Conservation (phyloP, 2,329 filamentous ascomycete species). For the Aspergillus ibericus region DNA sequence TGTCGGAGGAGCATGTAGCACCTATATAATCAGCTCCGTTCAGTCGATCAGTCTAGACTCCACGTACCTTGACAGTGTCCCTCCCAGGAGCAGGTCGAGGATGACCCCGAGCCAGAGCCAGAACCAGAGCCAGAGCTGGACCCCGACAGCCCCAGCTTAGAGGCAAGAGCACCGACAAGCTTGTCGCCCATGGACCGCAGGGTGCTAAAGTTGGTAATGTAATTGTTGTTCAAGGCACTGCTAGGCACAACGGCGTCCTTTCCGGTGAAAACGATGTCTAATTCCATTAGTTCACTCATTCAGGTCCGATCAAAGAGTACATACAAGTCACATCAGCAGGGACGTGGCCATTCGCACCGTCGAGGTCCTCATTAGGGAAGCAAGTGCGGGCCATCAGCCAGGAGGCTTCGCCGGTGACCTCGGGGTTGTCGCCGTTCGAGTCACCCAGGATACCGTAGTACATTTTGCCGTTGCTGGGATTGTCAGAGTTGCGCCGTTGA, state of each 20-base stretch:
- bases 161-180: conserved; percentile 23
- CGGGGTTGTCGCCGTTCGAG: conserved; percentile 28
- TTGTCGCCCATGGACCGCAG: conserved; percentile 30
- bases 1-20: too few species aligned
- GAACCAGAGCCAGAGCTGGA: not conserved
- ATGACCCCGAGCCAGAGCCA: not conserved
- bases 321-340: conserved; percentile 33
- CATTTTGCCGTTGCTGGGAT: conserved; percentile 30
- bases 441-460: conserved; percentile 37
- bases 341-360: conserved; percentile 28
- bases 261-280: conserved; percentile 36
- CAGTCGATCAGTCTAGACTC: too few species aligned
- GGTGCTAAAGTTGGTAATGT: conserved; percentile 30
- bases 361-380: conserved; percentile 30
- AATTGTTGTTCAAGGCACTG: conserved; percentile 26
- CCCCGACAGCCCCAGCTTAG: conserved; percentile 19
- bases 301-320: not conserved
- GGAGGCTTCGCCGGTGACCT: conserved; percentile 35
- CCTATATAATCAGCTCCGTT: too few species aligned
- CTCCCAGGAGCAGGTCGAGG: too few species aligned
- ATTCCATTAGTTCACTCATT: not conserved
- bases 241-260: conserved; percentile 25
- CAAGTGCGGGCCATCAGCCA: conserved; percentile 38
- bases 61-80: too few species aligned
- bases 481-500: not conserved